Percentiles rank a stretch among this genome's conserved stretches.
Evolutionary conservation across 179 eudicot species (phyloP).

Genomic region (Vitellaria paradoxa): DNA sequence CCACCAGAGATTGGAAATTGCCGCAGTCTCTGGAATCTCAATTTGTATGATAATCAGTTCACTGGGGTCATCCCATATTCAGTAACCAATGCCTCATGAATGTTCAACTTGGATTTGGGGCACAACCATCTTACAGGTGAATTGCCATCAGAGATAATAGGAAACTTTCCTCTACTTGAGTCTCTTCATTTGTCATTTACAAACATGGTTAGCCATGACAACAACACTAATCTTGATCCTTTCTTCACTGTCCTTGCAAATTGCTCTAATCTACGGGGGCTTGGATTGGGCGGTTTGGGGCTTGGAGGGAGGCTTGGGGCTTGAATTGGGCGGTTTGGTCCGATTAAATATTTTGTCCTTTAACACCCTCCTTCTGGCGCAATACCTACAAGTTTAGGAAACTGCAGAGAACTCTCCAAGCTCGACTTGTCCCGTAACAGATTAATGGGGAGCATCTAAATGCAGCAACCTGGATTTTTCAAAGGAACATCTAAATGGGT

Average conservation of each 20-base stretch:
- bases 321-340: slow-evolving; percentile 18
- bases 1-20: slow-evolving; percentile 38
- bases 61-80: slow-evolving; percentile 35
- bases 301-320: slow-evolving; percentile 31
- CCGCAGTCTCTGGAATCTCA: slow-evolving; percentile 24
- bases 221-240: slow-evolving; percentile 33
- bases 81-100: slow-evolving; percentile 21
- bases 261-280: slow-evolving; percentile 18
- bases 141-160: slow-evolving; percentile 26
- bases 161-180: slow-evolving; percentile 14
- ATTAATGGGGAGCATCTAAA: too few species aligned
- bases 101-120: slow-evolving; percentile 31
- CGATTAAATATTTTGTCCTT: slow-evolving; percentile 24
- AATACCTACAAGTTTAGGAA: slow-evolving; percentile 30
- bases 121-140: slow-evolving; percentile 27
- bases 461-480: too few species aligned
- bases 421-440: slow-evolving; percentile 40
- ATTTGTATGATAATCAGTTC: slow-evolving; percentile 32
- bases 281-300: slow-evolving; percentile 33
- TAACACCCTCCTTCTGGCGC: slow-evolving; percentile 32
- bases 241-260: slow-evolving; percentile 34
- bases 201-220: slow-evolving; percentile 28
- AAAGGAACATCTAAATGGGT: too few species aligned
- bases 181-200: slow-evolving; percentile 33
- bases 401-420: slow-evolving; percentile 21